Base-by-base conservation (phyloP, 2,329 filamentous ascomycete genomes). In the Biscogniauxia marginata region DNA sequence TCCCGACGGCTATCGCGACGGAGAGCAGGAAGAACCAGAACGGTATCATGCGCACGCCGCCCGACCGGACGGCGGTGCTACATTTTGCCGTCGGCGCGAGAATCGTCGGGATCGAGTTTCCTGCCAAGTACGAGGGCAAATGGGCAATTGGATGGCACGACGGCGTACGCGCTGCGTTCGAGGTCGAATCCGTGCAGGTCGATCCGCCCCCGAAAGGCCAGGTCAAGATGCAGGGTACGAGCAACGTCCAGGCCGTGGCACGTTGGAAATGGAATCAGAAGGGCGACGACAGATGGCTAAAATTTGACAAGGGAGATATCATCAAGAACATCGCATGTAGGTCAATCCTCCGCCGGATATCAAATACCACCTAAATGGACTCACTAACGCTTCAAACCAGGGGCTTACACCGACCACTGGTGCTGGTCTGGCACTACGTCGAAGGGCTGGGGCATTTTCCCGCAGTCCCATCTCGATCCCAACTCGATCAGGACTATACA, bases 221-320 rank as follows among this genome's bases (percentile, higher is more conserved):
- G 59, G 72, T 83, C 16, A 76, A 72, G 24, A 76, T 78, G 69
- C 74, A 75, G 4, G 76, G 74, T 9, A 73, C 74, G 30, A 82
- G 77, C 53, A 75, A 74, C 9, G 72, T 83, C 44, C 75, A 75
- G 49, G 82, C 79, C 8, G 74, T 77, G 44, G 73, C 80, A 11
- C 74, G 75, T 55, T 85, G 82, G 82, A 82, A 77, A 67, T 84
- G 82, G 70, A 72, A 74, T 49, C 74, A 76, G 34, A 79, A 77
- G 60, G 70, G 74, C 20, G 74, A 75, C 50, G 74, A 76, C 8
- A 73, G 71, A 22, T 85, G 82, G 82, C 71, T 85, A n/a, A 77
- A 74, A 60, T 83, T 90, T 65, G 85, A 87, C 24, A 87, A 86
- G 67, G 84, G 84, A 19, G 87, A 90, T 60, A 76, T 79, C 3